Percentiles rank a stretch among this genome's conserved stretches.
phyloP scores from a whole-genome alignment of 2,329 filamentous ascomycete species.

The Exophiala lecanii-corni region DNA sequence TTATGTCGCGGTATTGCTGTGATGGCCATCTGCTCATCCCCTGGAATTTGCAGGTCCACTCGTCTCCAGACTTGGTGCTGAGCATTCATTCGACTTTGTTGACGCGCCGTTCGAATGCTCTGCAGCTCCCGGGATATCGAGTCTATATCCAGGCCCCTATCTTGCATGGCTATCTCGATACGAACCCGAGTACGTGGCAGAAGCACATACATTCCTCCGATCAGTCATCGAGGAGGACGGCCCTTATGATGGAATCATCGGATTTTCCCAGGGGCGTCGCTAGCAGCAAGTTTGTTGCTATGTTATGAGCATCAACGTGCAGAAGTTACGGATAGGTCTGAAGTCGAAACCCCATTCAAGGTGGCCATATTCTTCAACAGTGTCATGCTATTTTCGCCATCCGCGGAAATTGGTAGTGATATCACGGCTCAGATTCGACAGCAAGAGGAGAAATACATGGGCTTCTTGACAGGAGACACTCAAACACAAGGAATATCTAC shows the following conservation, averaged over 20 bases:
- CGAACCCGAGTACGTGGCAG: background rate
- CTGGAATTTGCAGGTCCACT: too few relatives aligned
- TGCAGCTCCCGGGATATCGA: background rate
- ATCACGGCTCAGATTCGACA: background rate
- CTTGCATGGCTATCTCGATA: background rate
- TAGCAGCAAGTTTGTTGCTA: constrained; percentile 31
- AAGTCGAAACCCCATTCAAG: constrained; percentile 26
- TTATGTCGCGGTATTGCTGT: too few relatives aligned
- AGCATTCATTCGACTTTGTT: constrained; percentile 25
- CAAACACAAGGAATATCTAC: too few relatives aligned
- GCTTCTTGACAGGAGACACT: background rate
- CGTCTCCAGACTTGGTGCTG: background rate
- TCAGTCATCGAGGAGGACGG: constrained; percentile 29
- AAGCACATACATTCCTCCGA: constrained; percentile 27
- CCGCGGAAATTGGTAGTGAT: constrained; percentile 25
- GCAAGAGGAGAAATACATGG: background rate
- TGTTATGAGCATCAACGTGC: constrained; percentile 29
- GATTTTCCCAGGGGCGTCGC: constrained; percentile 35
- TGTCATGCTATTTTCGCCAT: constrained; percentile 27
- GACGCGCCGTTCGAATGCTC: constrained; percentile 33
- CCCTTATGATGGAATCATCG: constrained; percentile 33
- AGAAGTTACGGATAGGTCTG: constrained; percentile 14
- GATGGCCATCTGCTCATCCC: too few relatives aligned
- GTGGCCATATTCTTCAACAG: constrained; percentile 34
- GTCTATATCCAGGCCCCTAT: background rate